phyloP scores from a whole-genome alignment of 495 filamentous ascomycete species.

The Zalerion maritima region DNA sequence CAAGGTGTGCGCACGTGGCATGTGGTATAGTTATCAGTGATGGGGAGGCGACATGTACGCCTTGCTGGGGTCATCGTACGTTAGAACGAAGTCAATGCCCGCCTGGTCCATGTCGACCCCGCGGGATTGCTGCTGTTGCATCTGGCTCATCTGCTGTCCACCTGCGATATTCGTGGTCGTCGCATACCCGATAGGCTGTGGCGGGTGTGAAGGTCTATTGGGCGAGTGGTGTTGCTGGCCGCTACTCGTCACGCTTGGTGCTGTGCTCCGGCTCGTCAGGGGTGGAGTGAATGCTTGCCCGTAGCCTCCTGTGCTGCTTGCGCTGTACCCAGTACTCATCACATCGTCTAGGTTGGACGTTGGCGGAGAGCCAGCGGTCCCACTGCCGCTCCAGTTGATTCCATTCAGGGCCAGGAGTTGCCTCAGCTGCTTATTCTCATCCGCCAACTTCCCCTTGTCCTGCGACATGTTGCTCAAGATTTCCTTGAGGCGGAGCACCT shows the following conservation, averaged over 20 bases:
- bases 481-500: conserved; percentile 60
- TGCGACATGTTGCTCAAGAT: conserved; percentile 43
- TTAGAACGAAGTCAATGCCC: conserved; percentile 91
- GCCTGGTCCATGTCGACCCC: conserved; percentile 69
- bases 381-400: conserved; percentile 37
- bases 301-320: conserved; percentile 32
- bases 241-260: conserved; percentile 24
- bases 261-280: conserved; percentile 22
- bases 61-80: conserved; percentile 57
- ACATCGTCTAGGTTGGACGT: conserved; percentile 29
- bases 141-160: conserved; percentile 9
- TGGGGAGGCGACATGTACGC: conserved; percentile 52
- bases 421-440: conserved; percentile 68
- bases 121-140: conserved; percentile 24
- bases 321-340: conserved; percentile 31
- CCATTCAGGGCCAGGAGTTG: conserved; percentile 60
- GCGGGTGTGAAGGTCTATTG: conserved; percentile 21
- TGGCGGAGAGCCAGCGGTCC: conserved; percentile 18
- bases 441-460: conserved; percentile 48
- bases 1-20: too few relatives aligned
- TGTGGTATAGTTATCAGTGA: conserved; percentile 30
- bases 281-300: conserved; percentile 29
- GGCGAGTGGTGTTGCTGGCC: conserved; percentile 18
- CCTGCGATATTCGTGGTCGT: too few relatives aligned
- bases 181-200: conserved; percentile 11